These are phyloP conservation scores for Amauroascus niger DNA, from an alignment of 2,329 filamentous ascomycete genomes.

Conservation along the genomic window DNA sequence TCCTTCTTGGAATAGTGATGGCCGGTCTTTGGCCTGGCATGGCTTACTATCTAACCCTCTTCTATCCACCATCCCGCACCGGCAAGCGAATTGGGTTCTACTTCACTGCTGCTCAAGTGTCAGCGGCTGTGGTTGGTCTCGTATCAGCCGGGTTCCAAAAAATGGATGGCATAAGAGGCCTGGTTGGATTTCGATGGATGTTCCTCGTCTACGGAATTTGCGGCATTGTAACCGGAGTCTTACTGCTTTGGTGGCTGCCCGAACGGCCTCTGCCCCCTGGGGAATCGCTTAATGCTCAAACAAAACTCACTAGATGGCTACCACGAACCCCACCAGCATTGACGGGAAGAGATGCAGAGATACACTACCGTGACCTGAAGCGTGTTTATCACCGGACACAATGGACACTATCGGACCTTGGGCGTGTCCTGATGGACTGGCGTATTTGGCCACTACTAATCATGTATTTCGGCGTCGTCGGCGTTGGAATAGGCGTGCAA, in stretches of 20 bases:
- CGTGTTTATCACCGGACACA: conserved; percentile 66
- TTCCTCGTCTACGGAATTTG: conserved; percentile 77
- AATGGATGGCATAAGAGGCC: conserved; percentile 68
- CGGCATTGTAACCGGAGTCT: conserved; percentile 60
- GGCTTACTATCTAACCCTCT: conserved; percentile 84
- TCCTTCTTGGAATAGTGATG: conserved; percentile 76
- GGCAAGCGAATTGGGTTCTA: conserved; percentile 84
- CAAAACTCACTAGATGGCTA: conserved; percentile 43
- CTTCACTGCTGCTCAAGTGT: conserved; percentile 80
- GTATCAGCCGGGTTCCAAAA: conserved; percentile 86
- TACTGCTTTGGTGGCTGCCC: conserved; percentile 80
- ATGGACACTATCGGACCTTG: conserved; percentile 65
- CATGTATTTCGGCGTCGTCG: conserved; percentile 94
- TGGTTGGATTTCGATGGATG: conserved; percentile 64
- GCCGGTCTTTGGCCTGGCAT: conserved; percentile 94
- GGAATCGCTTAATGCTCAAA: not conserved
- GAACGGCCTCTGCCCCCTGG: conserved; percentile 64
- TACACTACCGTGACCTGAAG: conserved; percentile 75
- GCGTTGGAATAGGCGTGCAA: conserved; percentile 83
- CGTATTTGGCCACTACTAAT: conserved; percentile 73
- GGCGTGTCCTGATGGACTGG: conserved; percentile 69
- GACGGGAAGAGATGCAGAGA: conserved; percentile 62
- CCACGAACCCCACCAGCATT: conserved; percentile 62
- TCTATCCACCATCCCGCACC: conserved; percentile 78
- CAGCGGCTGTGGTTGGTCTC: conserved; percentile 76